Conservation (phyloP, 2,329 filamentous ascomycete genomes). For the Fusarium marasasianum region DNA sequence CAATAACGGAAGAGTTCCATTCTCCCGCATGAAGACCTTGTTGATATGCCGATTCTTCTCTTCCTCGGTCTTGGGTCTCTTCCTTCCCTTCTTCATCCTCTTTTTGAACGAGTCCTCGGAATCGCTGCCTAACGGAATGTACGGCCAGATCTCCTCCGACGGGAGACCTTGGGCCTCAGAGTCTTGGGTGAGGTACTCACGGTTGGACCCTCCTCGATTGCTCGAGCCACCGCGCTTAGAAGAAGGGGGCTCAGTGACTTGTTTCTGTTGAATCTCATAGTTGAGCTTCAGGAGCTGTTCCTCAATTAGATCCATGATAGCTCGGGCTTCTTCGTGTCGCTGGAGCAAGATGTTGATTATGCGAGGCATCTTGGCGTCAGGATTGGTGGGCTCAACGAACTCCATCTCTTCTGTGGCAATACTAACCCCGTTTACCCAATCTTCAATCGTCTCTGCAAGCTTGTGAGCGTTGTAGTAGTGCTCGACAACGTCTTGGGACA, state of each 20-base stretch:
- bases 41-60: constrained; percentile 14
- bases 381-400: not conserved
- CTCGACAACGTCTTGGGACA: not conserved
- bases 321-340: not conserved
- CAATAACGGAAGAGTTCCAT: not conserved
- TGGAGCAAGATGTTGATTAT: not conserved
- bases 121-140: not conserved
- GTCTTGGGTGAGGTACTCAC: too few species aligned
- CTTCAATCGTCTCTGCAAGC: not conserved
- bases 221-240: not conserved
- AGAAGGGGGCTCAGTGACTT: too few species aligned
- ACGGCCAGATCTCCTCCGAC: not conserved
- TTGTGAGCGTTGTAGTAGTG: too few species aligned
- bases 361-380: not conserved
- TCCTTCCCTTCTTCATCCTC: not conserved
- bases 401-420: not conserved
- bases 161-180: not conserved
- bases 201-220: rapidly evolving
- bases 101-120: not conserved
- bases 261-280: not conserved
- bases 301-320: not conserved
- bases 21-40: not conserved
- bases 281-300: not conserved
- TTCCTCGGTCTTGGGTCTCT: not conserved
- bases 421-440: not conserved